Evolutionary conservation across 305 asterid species (phyloP).

Genomic region (Ruellia speciosa): DNA sequence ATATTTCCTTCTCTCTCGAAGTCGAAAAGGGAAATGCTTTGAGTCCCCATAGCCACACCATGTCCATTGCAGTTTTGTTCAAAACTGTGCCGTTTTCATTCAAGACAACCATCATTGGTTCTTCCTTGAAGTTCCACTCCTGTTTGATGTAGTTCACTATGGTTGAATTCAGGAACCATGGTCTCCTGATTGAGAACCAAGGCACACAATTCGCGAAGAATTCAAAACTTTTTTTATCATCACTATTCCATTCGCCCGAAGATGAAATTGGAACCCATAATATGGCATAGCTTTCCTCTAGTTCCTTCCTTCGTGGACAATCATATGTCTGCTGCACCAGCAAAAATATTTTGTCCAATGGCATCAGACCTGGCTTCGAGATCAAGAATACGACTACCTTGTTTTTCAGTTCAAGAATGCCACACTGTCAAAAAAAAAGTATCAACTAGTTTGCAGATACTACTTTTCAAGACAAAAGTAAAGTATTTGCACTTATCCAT

Average conservation of each 20-base stretch:
- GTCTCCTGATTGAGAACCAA: slow-evolving; percentile 46
- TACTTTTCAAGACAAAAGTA: neutral
- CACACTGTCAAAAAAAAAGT: slow-evolving; percentile 32
- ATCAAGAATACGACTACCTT: slow-evolving; percentile 60
- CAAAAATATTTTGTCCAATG: slow-evolving; percentile 36
- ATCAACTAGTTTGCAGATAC: neutral
- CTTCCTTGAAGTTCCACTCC: slow-evolving; percentile 47
- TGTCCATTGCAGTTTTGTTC: slow-evolving; percentile 52
- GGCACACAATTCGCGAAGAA: slow-evolving; percentile 46
- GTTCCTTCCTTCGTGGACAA: slow-evolving; percentile 25
- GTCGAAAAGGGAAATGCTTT: slow-evolving; percentile 63
- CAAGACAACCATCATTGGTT: slow-evolving; percentile 46
- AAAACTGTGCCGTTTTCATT: slow-evolving; percentile 37
- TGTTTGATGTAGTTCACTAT: slow-evolving; percentile 35
- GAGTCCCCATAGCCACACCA: slow-evolving; percentile 69
- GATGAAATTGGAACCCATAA: slow-evolving; percentile 55
- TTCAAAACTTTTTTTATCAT: slow-evolving; percentile 35
- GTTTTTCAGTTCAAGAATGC: slow-evolving; percentile 41
- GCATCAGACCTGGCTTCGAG: slow-evolving; percentile 51
- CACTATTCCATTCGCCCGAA: slow-evolving; percentile 34
- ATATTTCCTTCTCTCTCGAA: slow-evolving; percentile 47
- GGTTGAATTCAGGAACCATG: slow-evolving; percentile 43
- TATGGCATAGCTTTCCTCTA: slow-evolving; percentile 30
- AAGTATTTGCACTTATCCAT: neutral
- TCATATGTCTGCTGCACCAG: slow-evolving; percentile 45